Evolutionary conservation across 345 rosid species (phyloP).

Genomic region (Boechera stricta): DNA sequence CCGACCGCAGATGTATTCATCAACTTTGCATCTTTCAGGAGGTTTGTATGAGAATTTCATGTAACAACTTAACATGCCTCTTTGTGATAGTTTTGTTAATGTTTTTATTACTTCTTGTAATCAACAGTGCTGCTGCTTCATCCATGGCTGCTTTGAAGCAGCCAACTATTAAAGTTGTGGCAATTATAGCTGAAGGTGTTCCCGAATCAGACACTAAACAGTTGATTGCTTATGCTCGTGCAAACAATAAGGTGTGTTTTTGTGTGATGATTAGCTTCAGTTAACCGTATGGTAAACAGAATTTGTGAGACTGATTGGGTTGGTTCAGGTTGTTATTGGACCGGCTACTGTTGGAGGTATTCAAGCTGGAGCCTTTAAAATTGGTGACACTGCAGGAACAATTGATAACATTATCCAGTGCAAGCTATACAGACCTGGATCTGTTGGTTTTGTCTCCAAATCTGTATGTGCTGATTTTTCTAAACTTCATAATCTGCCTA

Average conservation of each 20-base stretch:
- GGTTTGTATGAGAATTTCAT: constrained; percentile 48
- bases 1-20: constrained; percentile 98
- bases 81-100: constrained; percentile 8
- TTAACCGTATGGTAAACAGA: neutral
- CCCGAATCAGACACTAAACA: constrained; percentile 88
- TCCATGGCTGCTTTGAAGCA: constrained; percentile 96
- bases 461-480: constrained; percentile 64
- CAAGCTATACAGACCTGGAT: constrained; percentile 98
- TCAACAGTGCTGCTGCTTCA: constrained; percentile 68
- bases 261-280: constrained; percentile 18
- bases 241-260: constrained; percentile 74
- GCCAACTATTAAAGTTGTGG: constrained; percentile 85
- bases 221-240: constrained; percentile 78
- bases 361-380: constrained; percentile 97
- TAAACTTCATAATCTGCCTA: neutral
- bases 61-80: constrained; percentile 7
- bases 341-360: constrained; percentile 96
- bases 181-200: constrained; percentile 95
- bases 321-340: constrained; percentile 80
- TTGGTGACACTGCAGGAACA: constrained; percentile 99
- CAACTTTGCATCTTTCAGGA: constrained; percentile 95
- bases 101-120: neutral
- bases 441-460: constrained; percentile 98
- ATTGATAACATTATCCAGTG: constrained; percentile 88
- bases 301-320: constrained; percentile 21